Evolutionary conservation across 805 yeast genomes (phyloP).

Genomic region (Lipomyces orientalis): DNA sequence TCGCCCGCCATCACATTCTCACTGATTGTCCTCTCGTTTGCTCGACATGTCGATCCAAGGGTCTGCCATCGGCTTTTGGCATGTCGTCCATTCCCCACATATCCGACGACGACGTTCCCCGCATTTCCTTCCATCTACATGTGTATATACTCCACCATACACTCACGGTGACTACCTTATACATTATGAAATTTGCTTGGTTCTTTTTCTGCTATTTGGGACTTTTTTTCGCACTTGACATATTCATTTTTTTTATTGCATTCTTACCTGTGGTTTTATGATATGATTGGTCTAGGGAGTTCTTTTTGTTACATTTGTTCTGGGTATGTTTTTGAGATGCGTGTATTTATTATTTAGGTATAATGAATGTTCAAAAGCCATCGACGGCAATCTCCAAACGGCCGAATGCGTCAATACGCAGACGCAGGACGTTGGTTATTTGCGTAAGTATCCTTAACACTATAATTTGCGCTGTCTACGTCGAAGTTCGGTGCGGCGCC

Average conservation of each 20-base stretch:
- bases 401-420: no score
- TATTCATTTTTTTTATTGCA: not conserved
- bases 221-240: not conserved
- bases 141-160: not conserved
- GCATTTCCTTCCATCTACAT: slow-evolving; percentile 1
- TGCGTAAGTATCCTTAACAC: no score
- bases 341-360: not conserved
- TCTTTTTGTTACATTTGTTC: not conserved
- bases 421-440: no score
- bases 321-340: not conserved
- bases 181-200: not conserved
- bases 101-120: no score
- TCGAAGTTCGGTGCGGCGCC: not conserved
- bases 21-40: no score
- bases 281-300: not conserved
- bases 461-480: no score
- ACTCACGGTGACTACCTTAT: not conserved
- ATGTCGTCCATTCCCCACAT: not conserved
- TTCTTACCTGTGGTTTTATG: not conserved
- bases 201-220: not conserved
- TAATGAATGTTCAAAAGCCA: not conserved
- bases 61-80: no score
- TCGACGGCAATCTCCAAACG: no score
- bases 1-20: no score
- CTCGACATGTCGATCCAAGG: no score